Evolutionary conservation across 169 alveolate genomes (phyloP).

Genomic region (Eimeria maxima): DNA sequence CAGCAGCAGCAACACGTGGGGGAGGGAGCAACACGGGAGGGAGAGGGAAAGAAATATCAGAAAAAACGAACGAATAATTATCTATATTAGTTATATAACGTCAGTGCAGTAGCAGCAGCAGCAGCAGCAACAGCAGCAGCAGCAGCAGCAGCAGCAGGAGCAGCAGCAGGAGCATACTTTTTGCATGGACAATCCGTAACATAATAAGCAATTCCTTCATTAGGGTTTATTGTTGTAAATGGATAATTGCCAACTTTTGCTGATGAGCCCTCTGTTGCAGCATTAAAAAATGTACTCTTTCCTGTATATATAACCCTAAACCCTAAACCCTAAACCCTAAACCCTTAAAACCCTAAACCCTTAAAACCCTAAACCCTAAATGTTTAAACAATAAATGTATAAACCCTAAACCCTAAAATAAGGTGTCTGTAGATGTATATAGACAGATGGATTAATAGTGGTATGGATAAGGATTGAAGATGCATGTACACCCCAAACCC

Average conservation of each 20-base stretch:
- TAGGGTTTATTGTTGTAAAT: constrained; percentile 88
- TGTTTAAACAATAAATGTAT: neutral
- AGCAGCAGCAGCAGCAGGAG: neutral
- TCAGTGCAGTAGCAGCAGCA: constrained; percentile 1
- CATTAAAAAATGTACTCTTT: constrained; percentile 87
- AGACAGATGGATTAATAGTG: no score
- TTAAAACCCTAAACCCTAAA: no score
- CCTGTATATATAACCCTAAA: constrained; percentile 45
- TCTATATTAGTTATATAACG: no score
- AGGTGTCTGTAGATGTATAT: no score
- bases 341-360: no score
- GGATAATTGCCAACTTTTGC: constrained; percentile 89
- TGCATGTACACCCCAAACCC: no score
- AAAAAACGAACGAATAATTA: no score
- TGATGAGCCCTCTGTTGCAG: constrained; percentile 85
- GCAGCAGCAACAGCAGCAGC: no score
- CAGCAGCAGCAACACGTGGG: neutral
- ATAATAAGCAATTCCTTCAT: constrained; percentile 86
- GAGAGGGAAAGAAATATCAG: neutral
- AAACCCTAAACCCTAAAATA: constrained; percentile 23
- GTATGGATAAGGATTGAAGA: no score
- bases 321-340: constrained; percentile 5
- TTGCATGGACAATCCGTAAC: constrained; percentile 87
- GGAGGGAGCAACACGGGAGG: neutral
- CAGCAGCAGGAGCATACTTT: constrained; percentile 33